A percentile compares a stretch with the other conserved stretches of the same genome.
Conservation (phyloP, 2,329 filamentous ascomycete species). For the Fusarium pseudonygamai region DNA sequence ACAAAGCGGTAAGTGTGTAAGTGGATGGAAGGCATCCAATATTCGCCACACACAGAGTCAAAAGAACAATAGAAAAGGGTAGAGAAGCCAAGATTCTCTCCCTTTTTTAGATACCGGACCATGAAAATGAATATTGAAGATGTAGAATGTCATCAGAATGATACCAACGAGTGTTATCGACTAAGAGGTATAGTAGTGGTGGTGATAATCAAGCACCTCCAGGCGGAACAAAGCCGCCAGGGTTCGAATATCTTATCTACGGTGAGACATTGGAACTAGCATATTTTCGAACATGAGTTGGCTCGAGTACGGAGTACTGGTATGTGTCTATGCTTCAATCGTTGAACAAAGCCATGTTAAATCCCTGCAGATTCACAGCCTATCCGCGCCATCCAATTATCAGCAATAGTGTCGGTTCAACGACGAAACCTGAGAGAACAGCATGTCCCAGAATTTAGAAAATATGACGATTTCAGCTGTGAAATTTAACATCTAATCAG, state of each 20-base stretch:
- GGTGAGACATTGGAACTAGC: not conserved
- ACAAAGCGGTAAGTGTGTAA: conserved; percentile 9
- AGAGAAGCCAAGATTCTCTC: not conserved
- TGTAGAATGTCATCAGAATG: not conserved
- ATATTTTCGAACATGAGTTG: not conserved
- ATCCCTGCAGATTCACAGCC: conserved; percentile 4
- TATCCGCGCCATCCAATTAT: conserved; percentile 12
- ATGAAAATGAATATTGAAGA: not conserved
- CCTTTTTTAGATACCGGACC: not conserved
- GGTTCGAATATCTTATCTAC: not conserved
- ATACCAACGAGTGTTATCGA: not conserved
- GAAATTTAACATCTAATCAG: not conserved
- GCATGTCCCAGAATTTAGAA: not conserved
- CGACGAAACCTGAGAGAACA: not conserved
- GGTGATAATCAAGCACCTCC: not conserved
- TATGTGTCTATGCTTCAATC: not conserved
- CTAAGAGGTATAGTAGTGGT: not conserved
- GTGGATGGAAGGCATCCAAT: not conserved
- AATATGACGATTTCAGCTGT: conserved; percentile 9
- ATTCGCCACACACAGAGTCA: not conserved
- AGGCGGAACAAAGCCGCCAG: conserved; percentile 3
- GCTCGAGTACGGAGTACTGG: not conserved
- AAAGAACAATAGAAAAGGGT: not conserved
- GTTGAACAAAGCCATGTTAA: conserved; percentile 10
- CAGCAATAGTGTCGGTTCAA: conserved; percentile 2